Conservation (phyloP, 2,329 filamentous ascomycete species). For the Penicillium sp. region DNA sequence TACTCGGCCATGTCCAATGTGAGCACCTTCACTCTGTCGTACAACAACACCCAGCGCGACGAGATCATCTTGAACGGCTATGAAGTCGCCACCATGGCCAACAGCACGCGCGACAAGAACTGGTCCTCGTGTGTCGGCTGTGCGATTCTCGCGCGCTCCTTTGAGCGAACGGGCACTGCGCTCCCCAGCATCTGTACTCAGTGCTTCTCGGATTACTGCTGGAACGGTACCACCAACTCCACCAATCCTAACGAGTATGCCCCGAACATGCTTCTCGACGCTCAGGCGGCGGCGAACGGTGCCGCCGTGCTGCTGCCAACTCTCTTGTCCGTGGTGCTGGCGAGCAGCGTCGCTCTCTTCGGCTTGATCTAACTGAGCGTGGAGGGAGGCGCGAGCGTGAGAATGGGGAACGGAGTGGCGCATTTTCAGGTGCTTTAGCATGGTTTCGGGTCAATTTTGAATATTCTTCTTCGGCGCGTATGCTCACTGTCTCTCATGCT, state of each 20-base stretch:
- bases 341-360: constrained; percentile 9
- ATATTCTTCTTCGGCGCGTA: no score
- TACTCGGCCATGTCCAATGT: constrained; percentile 73
- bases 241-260: constrained; percentile 37
- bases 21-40: constrained; percentile 65
- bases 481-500: no score
- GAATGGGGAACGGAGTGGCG: no score
- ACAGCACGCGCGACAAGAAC: constrained; percentile 63
- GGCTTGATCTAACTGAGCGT: constrained; percentile 5
- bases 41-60: constrained; percentile 63
- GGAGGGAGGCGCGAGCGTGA: not conserved
- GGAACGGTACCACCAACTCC: constrained; percentile 66
- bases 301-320: constrained; percentile 10
- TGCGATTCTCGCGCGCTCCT: constrained; percentile 71
- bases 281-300: not conserved
- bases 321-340: constrained; percentile 9
- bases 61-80: constrained; percentile 81
- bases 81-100: constrained; percentile 74
- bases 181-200: constrained; percentile 65
- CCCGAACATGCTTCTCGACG: constrained; percentile 26
- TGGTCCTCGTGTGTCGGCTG: constrained; percentile 87
- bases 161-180: constrained; percentile 61
- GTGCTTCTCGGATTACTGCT: constrained; percentile 84
- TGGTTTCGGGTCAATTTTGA: no score
- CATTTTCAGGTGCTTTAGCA: no score